Evolutionary conservation across 768 basidiomycete species (phyloP).

Genomic region (Psilocybe cubensis): DNA sequence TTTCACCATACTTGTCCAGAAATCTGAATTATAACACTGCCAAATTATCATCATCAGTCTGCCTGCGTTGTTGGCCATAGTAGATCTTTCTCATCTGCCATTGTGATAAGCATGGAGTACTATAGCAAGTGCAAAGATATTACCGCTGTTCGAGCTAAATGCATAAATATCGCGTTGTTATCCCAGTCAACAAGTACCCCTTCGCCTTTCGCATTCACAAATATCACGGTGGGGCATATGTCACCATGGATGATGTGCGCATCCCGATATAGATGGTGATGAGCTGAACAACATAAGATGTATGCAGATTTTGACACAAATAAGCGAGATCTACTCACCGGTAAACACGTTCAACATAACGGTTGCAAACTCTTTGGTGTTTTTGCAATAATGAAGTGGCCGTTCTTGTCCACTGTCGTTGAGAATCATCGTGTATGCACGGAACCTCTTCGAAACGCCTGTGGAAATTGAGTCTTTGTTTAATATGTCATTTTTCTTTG

Average conservation of each 20-base stretch:
- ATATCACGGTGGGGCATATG: background rate
- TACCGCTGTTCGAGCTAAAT: background rate
- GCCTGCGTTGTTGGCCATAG: background rate
- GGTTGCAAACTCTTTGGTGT: background rate
- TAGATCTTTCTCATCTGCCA: background rate
- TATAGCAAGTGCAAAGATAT: background rate
- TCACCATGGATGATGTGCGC: background rate
- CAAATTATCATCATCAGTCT: no score
- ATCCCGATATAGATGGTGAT: background rate
- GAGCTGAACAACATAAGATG: no score
- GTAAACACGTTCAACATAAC: background rate
- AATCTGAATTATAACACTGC: no score
- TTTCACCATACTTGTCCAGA: no score
- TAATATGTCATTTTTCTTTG: background rate
- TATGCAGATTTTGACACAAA: no score
- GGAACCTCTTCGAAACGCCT: background rate
- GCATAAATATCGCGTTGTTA: background rate
- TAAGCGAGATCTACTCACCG: background rate
- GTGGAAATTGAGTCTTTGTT: background rate
- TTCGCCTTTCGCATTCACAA: background rate
- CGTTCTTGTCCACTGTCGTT: background rate
- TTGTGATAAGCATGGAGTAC: background rate
- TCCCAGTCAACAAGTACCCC: slow-evolving; percentile 1
- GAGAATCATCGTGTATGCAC: background rate
- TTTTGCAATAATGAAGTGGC: background rate